Percentiles rank a stretch among this genome's conserved stretches.
phyloP scores from a whole-genome alignment of 1,139 yeast genomes.

The Debaryomyces subglobosus region DNA sequence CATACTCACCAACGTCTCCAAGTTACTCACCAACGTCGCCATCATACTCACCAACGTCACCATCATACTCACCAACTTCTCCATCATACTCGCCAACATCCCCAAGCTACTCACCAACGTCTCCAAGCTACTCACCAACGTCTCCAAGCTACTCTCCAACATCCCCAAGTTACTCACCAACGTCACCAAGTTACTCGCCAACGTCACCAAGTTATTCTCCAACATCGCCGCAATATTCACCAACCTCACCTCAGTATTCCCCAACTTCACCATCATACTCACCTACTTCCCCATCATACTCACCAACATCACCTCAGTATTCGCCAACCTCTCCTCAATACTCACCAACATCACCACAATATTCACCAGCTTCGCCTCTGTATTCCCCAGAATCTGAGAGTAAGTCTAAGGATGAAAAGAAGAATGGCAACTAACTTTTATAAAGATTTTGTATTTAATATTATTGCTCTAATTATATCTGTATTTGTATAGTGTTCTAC shows the following conservation, averaged over 20 bases:
- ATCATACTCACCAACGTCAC: too few relatives aligned
- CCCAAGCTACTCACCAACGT: slow-evolving; percentile 64
- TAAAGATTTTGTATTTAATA: slow-evolving; percentile 5
- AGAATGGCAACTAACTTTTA: slow-evolving; percentile 4
- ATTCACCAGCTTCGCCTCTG: slow-evolving; percentile 54
- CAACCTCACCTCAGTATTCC: slow-evolving; percentile 62
- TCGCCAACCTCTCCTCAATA: slow-evolving; percentile 65
- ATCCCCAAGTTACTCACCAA: slow-evolving; percentile 58
- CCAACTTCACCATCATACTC: slow-evolving; percentile 51
- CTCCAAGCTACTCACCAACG: slow-evolving; percentile 73
- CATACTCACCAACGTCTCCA: slow-evolving; percentile 74
- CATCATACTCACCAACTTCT: slow-evolving; percentile 44
- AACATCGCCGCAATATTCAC: slow-evolving; percentile 65
- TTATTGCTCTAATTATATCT: slow-evolving; percentile 7
- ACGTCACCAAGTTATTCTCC: slow-evolving; percentile 69
- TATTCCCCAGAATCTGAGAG: slow-evolving; percentile 26
- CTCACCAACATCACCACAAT: slow-evolving; percentile 60
- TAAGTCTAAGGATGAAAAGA: slow-evolving; percentile 15
- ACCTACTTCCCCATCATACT: slow-evolving; percentile 60
- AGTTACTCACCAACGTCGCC: slow-evolving; percentile 77
- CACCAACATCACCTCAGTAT: slow-evolving; percentile 63
- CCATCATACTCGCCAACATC: slow-evolving; percentile 55
- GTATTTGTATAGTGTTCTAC: slow-evolving; percentile 6
- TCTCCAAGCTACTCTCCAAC: slow-evolving; percentile 80
- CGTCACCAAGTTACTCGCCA: slow-evolving; percentile 58